phyloP scores from a whole-genome alignment of 495 filamentous ascomycete species.

The Collariella sp. region DNA sequence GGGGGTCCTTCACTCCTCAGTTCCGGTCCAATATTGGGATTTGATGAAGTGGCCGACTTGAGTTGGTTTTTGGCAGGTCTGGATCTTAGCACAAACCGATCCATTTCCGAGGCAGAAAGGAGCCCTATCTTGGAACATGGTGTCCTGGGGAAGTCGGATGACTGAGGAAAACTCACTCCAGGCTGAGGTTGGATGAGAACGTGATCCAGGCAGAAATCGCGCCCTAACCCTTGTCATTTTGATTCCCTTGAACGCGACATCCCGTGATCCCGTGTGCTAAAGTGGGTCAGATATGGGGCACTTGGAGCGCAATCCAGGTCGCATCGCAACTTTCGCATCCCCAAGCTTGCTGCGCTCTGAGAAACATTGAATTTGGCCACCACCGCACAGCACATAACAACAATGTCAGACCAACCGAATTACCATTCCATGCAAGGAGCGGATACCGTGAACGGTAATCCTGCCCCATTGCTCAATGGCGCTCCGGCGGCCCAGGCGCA shows the following conservation, averaged over 20 bases:
- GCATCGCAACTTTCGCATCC: neutral
- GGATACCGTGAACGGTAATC: neutral
- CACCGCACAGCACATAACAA: neutral
- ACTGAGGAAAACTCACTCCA: neutral
- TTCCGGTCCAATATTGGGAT: too few species aligned
- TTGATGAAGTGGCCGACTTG: neutral
- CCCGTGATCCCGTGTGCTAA: slow-evolving; percentile 22
- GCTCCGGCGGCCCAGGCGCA: neutral
- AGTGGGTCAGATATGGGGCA: neutral
- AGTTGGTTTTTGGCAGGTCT: slow-evolving; percentile 1
- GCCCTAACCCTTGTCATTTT: neutral
- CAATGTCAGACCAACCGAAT: slow-evolving; percentile 1
- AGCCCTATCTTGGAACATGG: neutral
- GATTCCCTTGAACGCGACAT: slow-evolving; percentile 11
- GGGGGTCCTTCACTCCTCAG: slow-evolving; percentile 19
- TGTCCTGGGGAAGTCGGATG: neutral
- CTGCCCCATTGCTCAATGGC: neutral
- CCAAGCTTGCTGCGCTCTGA: neutral
- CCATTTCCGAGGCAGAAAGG: slow-evolving; percentile 13
- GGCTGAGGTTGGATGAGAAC: neutral
- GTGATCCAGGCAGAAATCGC: slow-evolving; percentile 4
- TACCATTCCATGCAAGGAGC: neutral
- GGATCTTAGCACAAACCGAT: slow-evolving; percentile 24
- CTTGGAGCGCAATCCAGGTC: neutral
- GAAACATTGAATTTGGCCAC: neutral